These are phyloP conservation scores for Pseudocercospora macadamiae DNA, from an alignment of 2,329 filamentous ascomycete species.

Conservation along the genomic window DNA sequence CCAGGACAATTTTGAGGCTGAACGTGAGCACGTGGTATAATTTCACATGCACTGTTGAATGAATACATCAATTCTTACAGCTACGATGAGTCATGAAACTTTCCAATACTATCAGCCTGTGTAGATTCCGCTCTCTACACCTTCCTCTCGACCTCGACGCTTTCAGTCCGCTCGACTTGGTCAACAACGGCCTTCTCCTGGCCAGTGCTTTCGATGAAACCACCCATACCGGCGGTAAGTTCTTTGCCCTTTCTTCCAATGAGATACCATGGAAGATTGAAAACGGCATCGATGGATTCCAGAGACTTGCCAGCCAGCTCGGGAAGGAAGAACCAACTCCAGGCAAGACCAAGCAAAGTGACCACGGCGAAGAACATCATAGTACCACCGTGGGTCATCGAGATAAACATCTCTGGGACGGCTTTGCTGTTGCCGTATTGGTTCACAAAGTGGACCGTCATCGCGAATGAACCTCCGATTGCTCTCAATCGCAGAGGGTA, in stretches of 20 bases:
- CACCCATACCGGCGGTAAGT: constrained; percentile 30
- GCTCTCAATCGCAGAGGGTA: constrained; percentile 76
- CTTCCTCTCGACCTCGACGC: constrained; percentile 22
- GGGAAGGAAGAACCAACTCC: constrained; percentile 63
- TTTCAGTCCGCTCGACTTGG: constrained; percentile 28
- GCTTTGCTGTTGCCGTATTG: constrained; percentile 75
- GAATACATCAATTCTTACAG: too few relatives aligned
- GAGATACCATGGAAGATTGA: constrained; percentile 72
- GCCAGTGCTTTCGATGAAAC: constrained; percentile 30
- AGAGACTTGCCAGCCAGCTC: constrained; percentile 57
- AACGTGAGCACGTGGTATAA: too few relatives aligned
- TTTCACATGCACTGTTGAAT: too few relatives aligned
- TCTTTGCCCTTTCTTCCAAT: constrained; percentile 59
- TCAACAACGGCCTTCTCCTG: constrained; percentile 27
- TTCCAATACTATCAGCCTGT: too few relatives aligned
- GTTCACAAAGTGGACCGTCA: constrained; percentile 73
- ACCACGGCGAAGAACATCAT: constrained; percentile 76
- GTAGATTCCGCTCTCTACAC: constrained; percentile 8
- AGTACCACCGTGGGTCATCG: constrained; percentile 63
- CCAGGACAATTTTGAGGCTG: too few relatives aligned
- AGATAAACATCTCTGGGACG: constrained; percentile 72
- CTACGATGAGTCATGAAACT: too few relatives aligned
- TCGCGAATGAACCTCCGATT: constrained; percentile 69
- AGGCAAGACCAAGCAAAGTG: constrained; percentile 65
- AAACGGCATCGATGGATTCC: constrained; percentile 57